Evolutionary conservation across 2,329 filamentous ascomycete genomes (phyloP), one percentile per base, ranked within the genome.

Genomic region (Hymenoscyphus albidus): DNA sequence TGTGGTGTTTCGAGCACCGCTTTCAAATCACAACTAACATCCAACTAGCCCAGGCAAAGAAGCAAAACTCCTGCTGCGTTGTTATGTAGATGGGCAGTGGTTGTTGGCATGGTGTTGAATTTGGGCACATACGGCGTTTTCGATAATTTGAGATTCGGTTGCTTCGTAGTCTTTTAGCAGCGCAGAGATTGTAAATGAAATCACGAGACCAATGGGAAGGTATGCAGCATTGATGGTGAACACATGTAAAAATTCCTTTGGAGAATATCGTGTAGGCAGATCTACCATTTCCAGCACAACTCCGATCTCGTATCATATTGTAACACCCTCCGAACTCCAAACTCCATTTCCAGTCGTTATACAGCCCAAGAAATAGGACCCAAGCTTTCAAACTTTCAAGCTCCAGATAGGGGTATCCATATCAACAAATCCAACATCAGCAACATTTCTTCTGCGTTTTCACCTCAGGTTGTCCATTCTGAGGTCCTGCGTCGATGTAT

Each of bases 11-110:
- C 14, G 18, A 48, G n/a, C 44, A 48, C 7, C n/a, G n/a, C 5
- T n/a, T 16, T 22, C n/a, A 27, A n/a, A 22, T 7, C 44, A 51
- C 22, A 56, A 66, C 70, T 63, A 70, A 59, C 32, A 18, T 31
- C 14, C 16, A 31, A 14, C 14, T 62, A 84, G 82, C 81, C 77
- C 80, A 88, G 82, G 89, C 89, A 74, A 92, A 92, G 83, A 91
- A 91, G 80, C 88, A 91, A 77, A 92, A 92, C 79, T 89, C 87
- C 31, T 92, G 89, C 84, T 91, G 89, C 75, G 73, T 86, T 65
- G 74, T 90, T 72, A 90, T 90, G 87, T 91, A 84, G 70, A 70
- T 70, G 57, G 32, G 38, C 56, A 58, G 71, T 71, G 55, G 27
- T 39, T 58, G 61, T 64, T 60, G 51, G 40, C 51, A 40, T 31